Percentiles rank a stretch among this genome's conserved stretches.
phyloP scores from a whole-genome alignment of 345 rosid species.

The Populus davidiana region DNA sequence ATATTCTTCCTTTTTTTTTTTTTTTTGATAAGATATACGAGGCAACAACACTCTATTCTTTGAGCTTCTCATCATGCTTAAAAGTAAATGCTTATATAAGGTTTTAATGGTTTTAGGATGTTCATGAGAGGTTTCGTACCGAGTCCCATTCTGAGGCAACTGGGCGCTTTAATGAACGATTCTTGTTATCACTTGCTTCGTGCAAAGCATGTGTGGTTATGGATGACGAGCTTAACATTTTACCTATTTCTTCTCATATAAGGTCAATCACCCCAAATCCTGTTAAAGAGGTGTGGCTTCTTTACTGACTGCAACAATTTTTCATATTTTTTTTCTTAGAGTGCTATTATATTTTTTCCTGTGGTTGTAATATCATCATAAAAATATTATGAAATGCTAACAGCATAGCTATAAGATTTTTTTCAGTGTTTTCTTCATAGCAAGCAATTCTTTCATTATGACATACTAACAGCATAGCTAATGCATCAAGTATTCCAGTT shows the following conservation, averaged over 20 bases:
- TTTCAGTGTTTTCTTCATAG: not conserved
- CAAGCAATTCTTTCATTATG: not conserved
- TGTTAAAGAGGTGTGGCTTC: conserved; percentile 51
- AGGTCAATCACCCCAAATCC: conserved; percentile 62
- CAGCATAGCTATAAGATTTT: not conserved
- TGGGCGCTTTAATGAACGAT: conserved; percentile 89
- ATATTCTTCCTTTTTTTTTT: not conserved
- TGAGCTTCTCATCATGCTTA: not conserved
- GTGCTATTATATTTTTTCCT: not conserved
- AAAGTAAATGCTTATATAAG: not conserved
- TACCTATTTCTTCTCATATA: conserved; percentile 92
- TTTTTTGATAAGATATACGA: not conserved
- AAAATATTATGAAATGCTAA: not conserved
- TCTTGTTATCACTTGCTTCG: conserved; percentile 78
- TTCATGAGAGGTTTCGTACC: conserved; percentile 90
- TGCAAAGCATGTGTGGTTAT: conserved; percentile 87
- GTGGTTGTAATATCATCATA: not conserved
- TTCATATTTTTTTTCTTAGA: not conserved
- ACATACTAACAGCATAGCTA: not conserved
- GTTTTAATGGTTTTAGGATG: conserved; percentile 61
- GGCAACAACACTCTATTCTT: not conserved
- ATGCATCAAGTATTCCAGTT: not conserved
- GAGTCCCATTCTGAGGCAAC: conserved; percentile 89
- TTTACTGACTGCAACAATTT: not conserved
- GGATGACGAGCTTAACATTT: conserved; percentile 95